Base-by-base conservation (phyloP, 257 asterid genomes). In the Solanum habrochaites region DNA sequence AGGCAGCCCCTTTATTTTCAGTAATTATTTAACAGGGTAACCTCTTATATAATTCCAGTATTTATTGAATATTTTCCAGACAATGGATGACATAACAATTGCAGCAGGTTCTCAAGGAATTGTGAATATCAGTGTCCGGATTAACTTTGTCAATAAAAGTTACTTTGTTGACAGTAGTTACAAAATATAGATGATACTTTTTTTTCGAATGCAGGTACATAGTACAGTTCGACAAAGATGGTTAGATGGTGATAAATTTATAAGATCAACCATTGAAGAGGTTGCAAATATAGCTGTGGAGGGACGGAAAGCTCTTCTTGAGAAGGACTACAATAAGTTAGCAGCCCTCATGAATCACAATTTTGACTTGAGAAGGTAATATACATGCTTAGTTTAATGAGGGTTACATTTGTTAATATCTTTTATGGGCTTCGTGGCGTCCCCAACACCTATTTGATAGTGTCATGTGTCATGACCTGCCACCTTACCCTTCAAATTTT, bases 191-290 rank as follows among this genome's bases (percentile, higher is more conserved):
- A 69, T 67, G 16, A 58, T 56, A 47, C 42, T 58, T 66, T 77
- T 52, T 72, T 31, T 16, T 47, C 82, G 4, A 80, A 49, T 88
- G 35, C 92, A 97, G 99, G 93, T 97, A 18, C 99, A 97, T 47
- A 97, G 98, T 87, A 93, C 98, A 74, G 98, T 97, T 67, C 91
- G 95, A 39, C 93, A 94, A 52, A 94, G 98, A 88, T 96, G 99
- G 99, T 89, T 97, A 87, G 88, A 93, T 74, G 99, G 99, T 56
- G 99, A 97, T 84, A 5, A 94, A 90, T 94, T 96, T 92, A 95
- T 97, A 16, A 93, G 93, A 89, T 92, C 98, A 83, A 88, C 96
- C 87, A 92, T 97, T 92, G 93, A 94, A 89, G 96, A 96, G 90
- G 98, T 97, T 85, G 98, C 99, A 42, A 88, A 94, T 56, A 75